phyloP scores from a whole-genome alignment of 495 filamentous ascomycete genomes.

The Thermochaetoides thermophila region DNA sequence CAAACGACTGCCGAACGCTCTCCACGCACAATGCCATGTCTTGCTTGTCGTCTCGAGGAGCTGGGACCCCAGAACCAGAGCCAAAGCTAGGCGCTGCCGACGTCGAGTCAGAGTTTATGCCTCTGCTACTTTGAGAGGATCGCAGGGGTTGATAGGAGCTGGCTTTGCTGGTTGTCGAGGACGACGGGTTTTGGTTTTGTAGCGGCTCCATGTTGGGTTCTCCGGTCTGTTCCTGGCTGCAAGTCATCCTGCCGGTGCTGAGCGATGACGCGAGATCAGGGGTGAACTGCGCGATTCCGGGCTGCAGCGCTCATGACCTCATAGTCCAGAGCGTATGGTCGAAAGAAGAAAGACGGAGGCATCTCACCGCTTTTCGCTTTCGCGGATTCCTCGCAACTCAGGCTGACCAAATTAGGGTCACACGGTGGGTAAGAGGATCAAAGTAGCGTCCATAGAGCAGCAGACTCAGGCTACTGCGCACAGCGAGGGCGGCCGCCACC shows the following conservation, averaged over 20 bases:
- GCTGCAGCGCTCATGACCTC: slow-evolving; percentile 6
- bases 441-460: no score
- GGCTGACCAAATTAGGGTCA: background rate
- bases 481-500: background rate
- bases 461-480: background rate
- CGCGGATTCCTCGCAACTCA: slow-evolving; percentile 4
- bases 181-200: slow-evolving; percentile 12
- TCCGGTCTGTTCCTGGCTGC: slow-evolving; percentile 12
- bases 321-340: slow-evolving; percentile 20
- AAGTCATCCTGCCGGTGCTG: slow-evolving; percentile 8
- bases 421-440: slow-evolving; percentile 1
- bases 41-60: background rate
- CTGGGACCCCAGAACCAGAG: slow-evolving; percentile 5
- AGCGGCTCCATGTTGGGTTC: background rate
- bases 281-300: slow-evolving; percentile 14
- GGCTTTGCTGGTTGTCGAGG: no score
- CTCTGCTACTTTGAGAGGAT: no score
- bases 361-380: slow-evolving; percentile 26
- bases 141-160: no score
- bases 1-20: slow-evolving; percentile 15
- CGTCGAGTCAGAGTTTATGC: no score
- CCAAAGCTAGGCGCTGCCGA: no score
- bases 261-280: slow-evolving; percentile 22
- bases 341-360: slow-evolving; percentile 22
- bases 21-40: slow-evolving; percentile 17